A percentile compares a stretch with the other conserved stretches of the same genome.
Evolutionary conservation across 106 monocot species (phyloP).

Genomic region (Gastrodia elata): DNA sequence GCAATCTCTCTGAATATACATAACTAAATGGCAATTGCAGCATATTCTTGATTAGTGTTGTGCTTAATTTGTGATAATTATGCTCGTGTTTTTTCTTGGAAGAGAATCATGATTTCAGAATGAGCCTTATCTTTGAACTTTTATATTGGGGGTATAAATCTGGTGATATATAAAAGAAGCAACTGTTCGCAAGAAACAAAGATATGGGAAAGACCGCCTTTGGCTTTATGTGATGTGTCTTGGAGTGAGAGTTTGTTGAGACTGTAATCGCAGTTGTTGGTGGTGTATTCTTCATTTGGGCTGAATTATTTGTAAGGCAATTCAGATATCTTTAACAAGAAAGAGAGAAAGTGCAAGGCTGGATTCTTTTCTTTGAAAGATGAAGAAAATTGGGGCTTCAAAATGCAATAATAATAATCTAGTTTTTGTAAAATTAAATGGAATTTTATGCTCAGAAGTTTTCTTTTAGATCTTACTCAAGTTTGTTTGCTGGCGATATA

Average conservation of each 20-base stretch:
- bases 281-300: no score
- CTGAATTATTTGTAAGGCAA: no score
- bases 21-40: conserved; percentile 82
- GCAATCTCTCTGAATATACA: conserved; percentile 92
- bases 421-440: no score
- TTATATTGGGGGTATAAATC: background rate
- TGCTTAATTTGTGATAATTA: conserved; percentile 92
- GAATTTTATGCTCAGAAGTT: no score
- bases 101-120: background rate
- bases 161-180: background rate
- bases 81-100: conserved; percentile 96
- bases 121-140: background rate
- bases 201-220: conserved; percentile 2
- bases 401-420: no score
- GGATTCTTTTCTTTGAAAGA: no score
- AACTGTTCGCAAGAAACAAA: conserved; percentile 7
- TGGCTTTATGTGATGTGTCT: background rate
- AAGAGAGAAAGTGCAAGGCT: no score
- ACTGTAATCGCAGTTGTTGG: background rate
- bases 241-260: conserved; percentile 7
- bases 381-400: no score
- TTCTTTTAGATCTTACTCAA: no score
- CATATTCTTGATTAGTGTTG: conserved; percentile 95
- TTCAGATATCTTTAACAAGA: no score
- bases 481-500: no score